A percentile compares a stretch with the other conserved stretches of the same genome.
These are phyloP conservation scores for Trametes polyzona DNA, from an alignment of 1,284 basidiomycete species.

Conservation along the genomic window DNA sequence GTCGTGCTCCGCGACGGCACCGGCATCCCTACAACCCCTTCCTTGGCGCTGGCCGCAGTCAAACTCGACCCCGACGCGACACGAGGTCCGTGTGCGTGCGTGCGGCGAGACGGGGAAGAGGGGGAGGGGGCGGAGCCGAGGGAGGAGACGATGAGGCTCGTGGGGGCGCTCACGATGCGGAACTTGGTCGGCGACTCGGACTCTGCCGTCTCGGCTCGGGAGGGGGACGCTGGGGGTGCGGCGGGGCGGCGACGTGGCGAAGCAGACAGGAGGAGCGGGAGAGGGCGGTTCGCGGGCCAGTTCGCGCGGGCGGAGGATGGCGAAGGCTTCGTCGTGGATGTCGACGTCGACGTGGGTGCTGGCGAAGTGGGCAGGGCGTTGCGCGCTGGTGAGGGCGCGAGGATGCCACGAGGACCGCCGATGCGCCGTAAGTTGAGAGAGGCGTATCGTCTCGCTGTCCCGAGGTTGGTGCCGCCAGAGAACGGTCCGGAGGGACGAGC, in stretches of 20 bases:
- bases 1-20: not conserved
- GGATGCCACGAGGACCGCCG: not conserved
- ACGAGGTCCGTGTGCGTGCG: not conserved
- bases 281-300: not conserved
- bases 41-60: not conserved
- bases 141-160: not conserved
- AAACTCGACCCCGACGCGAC: not conserved
- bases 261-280: no score
- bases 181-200: not conserved
- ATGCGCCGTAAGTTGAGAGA: not conserved
- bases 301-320: not conserved
- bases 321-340: not conserved
- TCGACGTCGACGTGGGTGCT: not conserved
- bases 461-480: not conserved
- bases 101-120: not conserved
- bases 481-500: no score
- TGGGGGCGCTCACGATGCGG: constrained; percentile 5
- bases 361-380: not conserved
- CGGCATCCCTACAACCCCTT: not conserved
- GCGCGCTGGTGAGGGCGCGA: not conserved
- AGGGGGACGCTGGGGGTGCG: not conserved
- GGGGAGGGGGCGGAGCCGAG: not conserved
- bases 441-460: not conserved
- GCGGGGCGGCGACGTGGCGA: not conserved
- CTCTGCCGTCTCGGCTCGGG: not conserved